A percentile compares a stretch with the other conserved stretches of the same genome.
These are phyloP conservation scores for Adansonia rubrostipa DNA, from an alignment of 441 rosid genomes.

Conservation along the genomic window DNA sequence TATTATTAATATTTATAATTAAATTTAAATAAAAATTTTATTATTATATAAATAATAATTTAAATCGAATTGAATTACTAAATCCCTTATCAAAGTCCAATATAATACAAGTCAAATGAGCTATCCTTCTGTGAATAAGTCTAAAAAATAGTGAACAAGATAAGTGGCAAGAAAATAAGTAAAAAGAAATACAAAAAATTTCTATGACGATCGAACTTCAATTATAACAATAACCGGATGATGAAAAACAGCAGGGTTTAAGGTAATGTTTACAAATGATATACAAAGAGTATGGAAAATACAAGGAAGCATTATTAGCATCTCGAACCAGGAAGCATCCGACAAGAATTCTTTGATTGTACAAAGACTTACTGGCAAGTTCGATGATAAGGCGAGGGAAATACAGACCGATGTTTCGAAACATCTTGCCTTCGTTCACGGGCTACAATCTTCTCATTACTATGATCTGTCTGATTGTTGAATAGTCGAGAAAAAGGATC, in stretches of 20 bases:
- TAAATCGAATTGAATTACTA: too few relatives aligned
- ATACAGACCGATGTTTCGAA: constrained; percentile 17
- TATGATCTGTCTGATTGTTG: constrained; percentile 17
- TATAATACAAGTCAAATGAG: too few relatives aligned
- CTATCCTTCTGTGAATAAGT: too few relatives aligned
- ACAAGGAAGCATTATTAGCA: background rate
- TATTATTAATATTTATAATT: too few relatives aligned
- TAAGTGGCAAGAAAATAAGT: background rate
- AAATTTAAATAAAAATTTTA: too few relatives aligned
- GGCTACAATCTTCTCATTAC: constrained; percentile 24
- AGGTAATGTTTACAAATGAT: constrained; percentile 14
- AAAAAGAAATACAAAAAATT: background rate
- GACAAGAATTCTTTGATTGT: background rate
- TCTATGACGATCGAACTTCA: background rate
- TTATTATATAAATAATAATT: too few relatives aligned
- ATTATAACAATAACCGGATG: constrained; percentile 4
- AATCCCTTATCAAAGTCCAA: too few relatives aligned
- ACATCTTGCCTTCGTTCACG: constrained; percentile 31
- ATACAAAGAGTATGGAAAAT: constrained; percentile 9
- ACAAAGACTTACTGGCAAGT: constrained; percentile 24
- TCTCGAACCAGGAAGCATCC: background rate
- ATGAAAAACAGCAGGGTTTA: constrained; percentile 20
- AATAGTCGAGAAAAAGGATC: constrained; percentile 23
- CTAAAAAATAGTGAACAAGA: too few relatives aligned
- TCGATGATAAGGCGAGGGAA: constrained; percentile 24